Conservation (phyloP, 345 rosid genomes). For the Eutrema yunnanense region DNA sequence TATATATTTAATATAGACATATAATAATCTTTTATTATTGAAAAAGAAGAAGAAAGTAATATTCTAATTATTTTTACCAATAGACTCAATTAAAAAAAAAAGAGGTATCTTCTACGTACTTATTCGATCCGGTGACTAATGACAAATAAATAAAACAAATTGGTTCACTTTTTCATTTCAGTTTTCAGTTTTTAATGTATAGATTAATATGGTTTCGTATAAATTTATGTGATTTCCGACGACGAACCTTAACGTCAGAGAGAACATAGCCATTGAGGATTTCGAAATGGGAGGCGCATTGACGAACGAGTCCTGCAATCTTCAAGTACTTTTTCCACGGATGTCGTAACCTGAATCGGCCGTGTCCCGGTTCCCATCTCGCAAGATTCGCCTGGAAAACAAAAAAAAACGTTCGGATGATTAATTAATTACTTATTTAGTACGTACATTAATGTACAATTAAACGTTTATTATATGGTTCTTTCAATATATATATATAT, state of each 20-base stretch:
- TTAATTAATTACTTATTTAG: background rate
- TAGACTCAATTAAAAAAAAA: too few relatives aligned
- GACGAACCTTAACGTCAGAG: conserved; percentile 44
- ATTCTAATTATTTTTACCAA: background rate
- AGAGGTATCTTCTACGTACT: background rate
- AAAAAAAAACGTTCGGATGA: background rate
- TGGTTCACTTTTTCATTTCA: background rate
- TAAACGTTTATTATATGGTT: background rate
- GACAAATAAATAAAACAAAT: background rate
- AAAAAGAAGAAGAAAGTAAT: background rate
- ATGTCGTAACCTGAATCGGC: conserved; percentile 56
- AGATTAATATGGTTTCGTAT: background rate
- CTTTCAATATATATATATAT: background rate
- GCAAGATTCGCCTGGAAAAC: conserved; percentile 69
- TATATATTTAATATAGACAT: background rate
- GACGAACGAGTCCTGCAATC: conserved; percentile 55
- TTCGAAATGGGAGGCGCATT: conserved; percentile 73
- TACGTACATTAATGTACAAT: background rate
- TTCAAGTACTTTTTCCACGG: conserved; percentile 75
- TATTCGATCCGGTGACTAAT: background rate
- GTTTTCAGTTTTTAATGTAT: background rate
- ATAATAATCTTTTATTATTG: too few relatives aligned
- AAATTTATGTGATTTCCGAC: background rate
- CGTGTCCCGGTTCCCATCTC: conserved; percentile 83
- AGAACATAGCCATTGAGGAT: conserved; percentile 44